Percentiles rank a stretch among this genome's conserved stretches.
Conservation (phyloP, 805 yeast genomes). For the Ogataea glucozyma region DNA sequence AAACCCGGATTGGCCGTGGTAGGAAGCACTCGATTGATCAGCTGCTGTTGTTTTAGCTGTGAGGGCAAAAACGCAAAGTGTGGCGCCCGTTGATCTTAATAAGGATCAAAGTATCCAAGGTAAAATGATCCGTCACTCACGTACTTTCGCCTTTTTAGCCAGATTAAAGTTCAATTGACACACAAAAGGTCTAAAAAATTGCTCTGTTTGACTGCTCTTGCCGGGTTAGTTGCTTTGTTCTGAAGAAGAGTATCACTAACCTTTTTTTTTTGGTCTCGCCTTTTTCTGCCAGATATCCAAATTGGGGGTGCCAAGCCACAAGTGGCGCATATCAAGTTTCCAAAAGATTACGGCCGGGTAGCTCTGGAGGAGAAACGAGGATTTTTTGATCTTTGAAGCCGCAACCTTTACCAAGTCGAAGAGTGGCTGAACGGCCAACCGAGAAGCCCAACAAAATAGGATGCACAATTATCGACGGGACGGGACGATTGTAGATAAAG, state of each 20-base stretch:
- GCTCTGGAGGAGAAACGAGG: too few relatives aligned
- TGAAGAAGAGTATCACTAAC: not conserved
- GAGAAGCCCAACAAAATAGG: too few relatives aligned
- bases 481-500: too few relatives aligned
- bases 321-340: constrained; percentile 2
- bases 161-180: not conserved
- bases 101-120: not conserved
- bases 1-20: too few relatives aligned
- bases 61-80: constrained; percentile 6
- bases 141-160: not conserved
- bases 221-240: constrained; percentile 6
- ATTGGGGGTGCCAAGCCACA: constrained; percentile 4
- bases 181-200: not conserved
- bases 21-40: not conserved
- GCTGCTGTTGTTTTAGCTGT: not conserved
- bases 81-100: constrained; percentile 1
- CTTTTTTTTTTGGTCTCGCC: constrained; percentile 2
- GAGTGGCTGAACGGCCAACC: too few relatives aligned
- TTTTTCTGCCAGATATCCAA: constrained; percentile 11
- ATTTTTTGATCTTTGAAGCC: too few relatives aligned
- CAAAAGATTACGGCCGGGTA: constrained; percentile 3
- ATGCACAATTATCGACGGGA: too few relatives aligned
- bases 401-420: too few relatives aligned
- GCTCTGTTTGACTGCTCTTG: not conserved
- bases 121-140: not conserved